Conservation (phyloP, 2,329 filamentous ascomycete species). For the Fusarium dimerum region DNA sequence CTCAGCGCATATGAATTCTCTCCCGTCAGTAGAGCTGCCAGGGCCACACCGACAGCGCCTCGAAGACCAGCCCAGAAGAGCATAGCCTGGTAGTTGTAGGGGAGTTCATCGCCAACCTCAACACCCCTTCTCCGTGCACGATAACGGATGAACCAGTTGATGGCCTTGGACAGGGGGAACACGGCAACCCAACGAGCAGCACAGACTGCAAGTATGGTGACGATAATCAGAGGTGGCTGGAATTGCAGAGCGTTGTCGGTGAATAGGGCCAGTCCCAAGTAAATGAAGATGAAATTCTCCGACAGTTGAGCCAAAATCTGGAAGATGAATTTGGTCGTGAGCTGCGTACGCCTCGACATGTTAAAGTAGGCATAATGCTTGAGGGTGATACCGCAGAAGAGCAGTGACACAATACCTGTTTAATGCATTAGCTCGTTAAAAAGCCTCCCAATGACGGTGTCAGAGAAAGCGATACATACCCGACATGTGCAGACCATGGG, state of each 20-base stretch:
- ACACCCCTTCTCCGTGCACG: conserved; percentile 72
- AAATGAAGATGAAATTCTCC: conserved; percentile 99
- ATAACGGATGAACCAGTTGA: conserved; percentile 93
- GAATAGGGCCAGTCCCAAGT: conserved; percentile 91
- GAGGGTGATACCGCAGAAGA: conserved; percentile 97
- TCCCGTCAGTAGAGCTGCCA: conserved; percentile 85
- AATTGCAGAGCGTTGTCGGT: conserved; percentile 86
- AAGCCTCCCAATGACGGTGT: no score
- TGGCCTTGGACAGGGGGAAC: conserved; percentile 84
- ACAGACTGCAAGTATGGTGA: conserved; percentile 89
- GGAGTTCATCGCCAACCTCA: conserved; percentile 82
- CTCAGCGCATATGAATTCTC: conserved; percentile 80
- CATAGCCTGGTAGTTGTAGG: conserved; percentile 98
- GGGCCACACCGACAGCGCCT: conserved; percentile 91
- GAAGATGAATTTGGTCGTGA: conserved; percentile 98
- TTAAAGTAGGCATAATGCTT: conserved; percentile 99
- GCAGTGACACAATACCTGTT: conserved; percentile 86
- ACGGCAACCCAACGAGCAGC: conserved; percentile 91
- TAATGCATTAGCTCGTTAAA: conserved; percentile 9
- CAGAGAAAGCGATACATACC: conserved; percentile 56
- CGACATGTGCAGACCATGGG: conserved; percentile 92
- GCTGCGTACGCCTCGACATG: conserved; percentile 96
- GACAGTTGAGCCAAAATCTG: conserved; percentile 92
- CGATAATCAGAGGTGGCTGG: conserved; percentile 92
- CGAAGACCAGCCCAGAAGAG: conserved; percentile 98